Percentiles rank a stretch among this genome's conserved stretches.
Conservation (phyloP, 75 land plant genomes). For the Pinus taeda region DNA sequence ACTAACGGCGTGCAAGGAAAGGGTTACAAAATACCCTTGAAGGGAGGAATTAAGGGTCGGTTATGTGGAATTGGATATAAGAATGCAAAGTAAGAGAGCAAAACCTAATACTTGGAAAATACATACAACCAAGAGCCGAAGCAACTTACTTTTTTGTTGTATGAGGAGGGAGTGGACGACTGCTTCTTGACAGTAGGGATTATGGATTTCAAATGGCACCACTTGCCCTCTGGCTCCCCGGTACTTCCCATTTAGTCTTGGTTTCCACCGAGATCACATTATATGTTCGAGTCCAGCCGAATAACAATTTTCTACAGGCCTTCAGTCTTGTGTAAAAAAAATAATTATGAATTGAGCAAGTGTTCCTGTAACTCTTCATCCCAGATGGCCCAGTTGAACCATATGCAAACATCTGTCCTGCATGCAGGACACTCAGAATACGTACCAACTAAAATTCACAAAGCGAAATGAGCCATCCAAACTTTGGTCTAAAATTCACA, state of each 20-base stretch:
- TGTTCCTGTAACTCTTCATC: no score
- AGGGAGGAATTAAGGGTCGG: neutral
- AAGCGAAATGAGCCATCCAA: no score
- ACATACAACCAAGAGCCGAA: neutral
- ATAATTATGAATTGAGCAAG: no score
- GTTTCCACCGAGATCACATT: constrained; percentile 11
- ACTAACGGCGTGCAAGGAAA: neutral
- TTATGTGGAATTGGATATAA: neutral
- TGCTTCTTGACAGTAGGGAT: constrained; percentile 67
- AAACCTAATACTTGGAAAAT: neutral
- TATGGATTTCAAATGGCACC: constrained; percentile 68
- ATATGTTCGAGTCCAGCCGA: constrained; percentile 1
- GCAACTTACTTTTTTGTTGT: constrained; percentile 75
- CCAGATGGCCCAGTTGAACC: no score
- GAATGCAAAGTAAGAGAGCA: neutral
- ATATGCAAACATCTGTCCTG: no score
- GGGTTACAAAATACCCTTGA: neutral
- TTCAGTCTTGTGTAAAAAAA: neutral
- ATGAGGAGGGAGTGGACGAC: constrained; percentile 41
- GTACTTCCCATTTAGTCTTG: constrained; percentile 79
- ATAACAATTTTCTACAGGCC: neutral
- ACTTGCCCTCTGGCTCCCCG: constrained; percentile 89
- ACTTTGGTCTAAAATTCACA: no score
- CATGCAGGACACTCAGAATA: no score
- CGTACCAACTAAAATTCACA: no score